Conservation (phyloP, 2,329 filamentous ascomycete species). For the Xylariaceae sp. region DNA sequence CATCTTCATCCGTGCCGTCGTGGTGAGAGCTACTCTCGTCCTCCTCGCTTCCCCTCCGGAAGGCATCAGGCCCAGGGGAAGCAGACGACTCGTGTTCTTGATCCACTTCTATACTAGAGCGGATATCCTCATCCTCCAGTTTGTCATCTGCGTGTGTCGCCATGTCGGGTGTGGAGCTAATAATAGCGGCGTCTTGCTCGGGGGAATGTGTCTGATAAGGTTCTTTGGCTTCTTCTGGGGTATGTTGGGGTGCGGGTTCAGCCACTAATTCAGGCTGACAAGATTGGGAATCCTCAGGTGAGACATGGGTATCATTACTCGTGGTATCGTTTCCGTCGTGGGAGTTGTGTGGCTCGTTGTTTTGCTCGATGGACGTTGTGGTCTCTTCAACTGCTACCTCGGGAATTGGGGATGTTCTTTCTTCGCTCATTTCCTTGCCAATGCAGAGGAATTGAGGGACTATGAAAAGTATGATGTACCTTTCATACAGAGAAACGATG, state of each 20-base stretch:
- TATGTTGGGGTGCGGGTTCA: neutral
- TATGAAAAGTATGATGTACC: too few species aligned
- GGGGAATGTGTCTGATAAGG: neutral
- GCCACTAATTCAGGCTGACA: neutral
- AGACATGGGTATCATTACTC: slow-evolving; percentile 1
- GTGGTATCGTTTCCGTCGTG: neutral
- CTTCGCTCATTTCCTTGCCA: slow-evolving; percentile 41
- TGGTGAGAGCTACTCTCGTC: slow-evolving; percentile 47
- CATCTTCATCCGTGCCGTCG: slow-evolving; percentile 46
- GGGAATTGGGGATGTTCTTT: slow-evolving; percentile 17
- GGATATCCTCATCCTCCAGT: slow-evolving; percentile 16
- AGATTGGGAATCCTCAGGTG: neutral
- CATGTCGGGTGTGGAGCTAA: slow-evolving; percentile 1
- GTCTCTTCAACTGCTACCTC: slow-evolving; percentile 11
- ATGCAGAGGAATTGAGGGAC: too few species aligned
- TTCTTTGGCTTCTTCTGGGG: slow-evolving; percentile 1
- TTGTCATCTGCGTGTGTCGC: slow-evolving; percentile 2
- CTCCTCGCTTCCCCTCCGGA: slow-evolving; percentile 25
- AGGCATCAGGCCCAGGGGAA: slow-evolving; percentile 1
- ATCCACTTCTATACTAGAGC: slow-evolving; percentile 22
- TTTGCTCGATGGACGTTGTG: too few species aligned
- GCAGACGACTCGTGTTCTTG: neutral
- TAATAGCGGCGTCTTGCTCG: slow-evolving; percentile 1
- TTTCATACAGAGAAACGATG: too few species aligned
- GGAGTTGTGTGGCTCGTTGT: too few species aligned